A percentile compares a stretch with the other conserved stretches of the same genome.
These are phyloP conservation scores for Stylosanthes scabra DNA, from an alignment of 331 rosid genomes.

Conservation along the genomic window DNA sequence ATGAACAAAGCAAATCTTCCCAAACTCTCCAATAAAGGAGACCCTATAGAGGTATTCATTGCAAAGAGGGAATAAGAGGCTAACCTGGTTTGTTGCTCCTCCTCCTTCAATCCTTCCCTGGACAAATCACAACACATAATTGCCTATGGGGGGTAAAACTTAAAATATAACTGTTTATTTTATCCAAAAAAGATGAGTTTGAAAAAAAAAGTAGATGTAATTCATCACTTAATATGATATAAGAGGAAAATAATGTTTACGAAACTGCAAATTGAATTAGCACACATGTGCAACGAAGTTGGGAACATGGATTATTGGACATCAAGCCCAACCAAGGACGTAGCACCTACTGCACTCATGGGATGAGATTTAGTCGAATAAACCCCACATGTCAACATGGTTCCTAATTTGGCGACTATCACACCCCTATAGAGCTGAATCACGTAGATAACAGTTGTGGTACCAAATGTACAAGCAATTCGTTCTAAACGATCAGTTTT, in stretches of 20 bases:
- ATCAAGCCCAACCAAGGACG: slow-evolving; percentile 33
- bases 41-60: slow-evolving; percentile 41
- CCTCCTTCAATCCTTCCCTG: slow-evolving; percentile 62
- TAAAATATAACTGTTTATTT: slow-evolving; percentile 35
- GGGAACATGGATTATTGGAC: slow-evolving; percentile 30
- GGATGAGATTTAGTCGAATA: slow-evolving; percentile 22
- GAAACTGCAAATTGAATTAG: slow-evolving; percentile 22
- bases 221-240: slow-evolving; percentile 21
- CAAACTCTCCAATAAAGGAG: slow-evolving; percentile 42
- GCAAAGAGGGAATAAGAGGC: slow-evolving; percentile 40
- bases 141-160: slow-evolving; percentile 45
- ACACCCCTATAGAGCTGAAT: background rate
- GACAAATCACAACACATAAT: slow-evolving; percentile 58
- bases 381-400: slow-evolving; percentile 9
- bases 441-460: background rate
- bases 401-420: slow-evolving; percentile 19
- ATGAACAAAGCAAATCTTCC: slow-evolving; percentile 27
- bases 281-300: slow-evolving; percentile 31
- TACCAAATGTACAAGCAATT: background rate
- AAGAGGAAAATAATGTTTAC: slow-evolving; percentile 16
- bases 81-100: slow-evolving; percentile 56
- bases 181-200: slow-evolving; percentile 34
- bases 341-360: slow-evolving; percentile 5
- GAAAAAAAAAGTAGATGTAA: slow-evolving; percentile 24
- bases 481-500: background rate